phyloP scores from a whole-genome alignment of 1,139 yeast species.

The Spathaspora sp. region DNA sequence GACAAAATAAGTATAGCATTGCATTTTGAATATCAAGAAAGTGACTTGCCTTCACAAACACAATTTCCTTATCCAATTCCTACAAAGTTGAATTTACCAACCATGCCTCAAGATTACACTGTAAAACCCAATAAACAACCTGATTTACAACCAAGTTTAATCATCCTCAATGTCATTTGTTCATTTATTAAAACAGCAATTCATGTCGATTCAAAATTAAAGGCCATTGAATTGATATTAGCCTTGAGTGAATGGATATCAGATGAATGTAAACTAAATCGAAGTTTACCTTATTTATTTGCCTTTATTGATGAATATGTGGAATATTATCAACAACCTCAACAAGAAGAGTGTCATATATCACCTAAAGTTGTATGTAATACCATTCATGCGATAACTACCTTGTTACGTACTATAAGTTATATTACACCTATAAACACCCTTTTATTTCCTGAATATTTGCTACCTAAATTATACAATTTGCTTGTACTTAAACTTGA shows the following conservation, averaged over 20 bases:
- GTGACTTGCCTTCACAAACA: background rate
- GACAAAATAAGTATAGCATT: slow-evolving; percentile 50
- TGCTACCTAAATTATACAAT: slow-evolving; percentile 65
- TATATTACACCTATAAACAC: slow-evolving; percentile 74
- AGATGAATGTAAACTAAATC: slow-evolving; percentile 83
- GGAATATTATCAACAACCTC: slow-evolving; percentile 8
- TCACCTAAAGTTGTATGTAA: slow-evolving; percentile 54
- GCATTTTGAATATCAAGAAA: slow-evolving; percentile 34
- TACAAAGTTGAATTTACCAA: slow-evolving; percentile 51
- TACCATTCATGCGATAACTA: slow-evolving; percentile 58
- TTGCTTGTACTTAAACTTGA: slow-evolving; percentile 28
- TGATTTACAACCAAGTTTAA: slow-evolving; percentile 36
- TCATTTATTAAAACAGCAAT: slow-evolving; percentile 66
- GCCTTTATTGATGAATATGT: slow-evolving; percentile 39
- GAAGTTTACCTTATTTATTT: slow-evolving; percentile 79
- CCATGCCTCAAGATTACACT: slow-evolving; percentile 40
- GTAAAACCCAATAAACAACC: slow-evolving; percentile 32
- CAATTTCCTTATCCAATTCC: slow-evolving; percentile 23
- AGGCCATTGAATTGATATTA: slow-evolving; percentile 74
- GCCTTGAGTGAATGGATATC: slow-evolving; percentile 74
- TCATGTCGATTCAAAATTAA: slow-evolving; percentile 59
- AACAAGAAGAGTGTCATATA: slow-evolving; percentile 6
- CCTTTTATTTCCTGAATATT: slow-evolving; percentile 74
- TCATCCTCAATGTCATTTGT: slow-evolving; percentile 62
- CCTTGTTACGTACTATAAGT: slow-evolving; percentile 64